phyloP scores from a whole-genome alignment of 1,284 basidiomycete genomes.

The Fomes fomentarius region DNA sequence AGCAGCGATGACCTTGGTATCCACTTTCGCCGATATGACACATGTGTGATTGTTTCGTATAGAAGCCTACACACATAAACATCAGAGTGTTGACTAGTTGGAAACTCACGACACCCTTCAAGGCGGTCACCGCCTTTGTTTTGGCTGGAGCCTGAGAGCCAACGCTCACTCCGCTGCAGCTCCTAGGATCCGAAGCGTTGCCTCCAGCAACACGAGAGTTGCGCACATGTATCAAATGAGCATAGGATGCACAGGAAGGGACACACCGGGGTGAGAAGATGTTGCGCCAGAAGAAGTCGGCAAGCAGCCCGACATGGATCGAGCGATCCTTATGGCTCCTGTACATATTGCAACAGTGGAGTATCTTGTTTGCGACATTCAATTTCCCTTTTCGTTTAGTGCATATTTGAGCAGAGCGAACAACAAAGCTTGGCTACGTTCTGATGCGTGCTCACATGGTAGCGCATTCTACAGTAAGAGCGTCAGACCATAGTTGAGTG shows the following conservation, averaged over 20 bases:
- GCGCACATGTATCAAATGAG: too few relatives aligned
- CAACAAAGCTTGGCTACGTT: conserved; percentile 16
- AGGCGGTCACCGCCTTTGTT: conserved; percentile 10
- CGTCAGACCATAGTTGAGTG: conserved; percentile 2
- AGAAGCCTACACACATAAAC: conserved; percentile 6
- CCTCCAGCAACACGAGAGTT: conserved; percentile 21
- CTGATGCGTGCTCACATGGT: conserved; percentile 8
- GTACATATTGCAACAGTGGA: conserved; percentile 12
- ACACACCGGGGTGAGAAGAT: conserved; percentile 19
- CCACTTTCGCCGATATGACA: conserved; percentile 19
- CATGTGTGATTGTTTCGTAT: conserved; percentile 15
- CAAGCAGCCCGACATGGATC: conserved; percentile 12
- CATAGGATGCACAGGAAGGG: too few relatives aligned
- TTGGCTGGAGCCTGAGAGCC: conserved; percentile 16
- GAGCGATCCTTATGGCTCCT: conserved; percentile 2
- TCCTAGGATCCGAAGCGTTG: conserved; percentile 19
- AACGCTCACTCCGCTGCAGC: conserved; percentile 18
- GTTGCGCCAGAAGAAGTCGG: conserved; percentile 23
- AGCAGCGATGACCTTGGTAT: conserved; percentile 19
- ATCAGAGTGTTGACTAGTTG: too few relatives aligned
- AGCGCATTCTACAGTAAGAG: conserved; percentile 5
- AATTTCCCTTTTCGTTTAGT: conserved; percentile 11
- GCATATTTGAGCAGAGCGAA: conserved; percentile 18
- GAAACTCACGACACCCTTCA: conserved; percentile 15
- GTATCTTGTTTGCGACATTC: conserved; percentile 18